Percentiles rank a stretch among this genome's conserved stretches.
Conservation (phyloP, 768 basidiomycete genomes). For the Guyanaporus albipodus region DNA sequence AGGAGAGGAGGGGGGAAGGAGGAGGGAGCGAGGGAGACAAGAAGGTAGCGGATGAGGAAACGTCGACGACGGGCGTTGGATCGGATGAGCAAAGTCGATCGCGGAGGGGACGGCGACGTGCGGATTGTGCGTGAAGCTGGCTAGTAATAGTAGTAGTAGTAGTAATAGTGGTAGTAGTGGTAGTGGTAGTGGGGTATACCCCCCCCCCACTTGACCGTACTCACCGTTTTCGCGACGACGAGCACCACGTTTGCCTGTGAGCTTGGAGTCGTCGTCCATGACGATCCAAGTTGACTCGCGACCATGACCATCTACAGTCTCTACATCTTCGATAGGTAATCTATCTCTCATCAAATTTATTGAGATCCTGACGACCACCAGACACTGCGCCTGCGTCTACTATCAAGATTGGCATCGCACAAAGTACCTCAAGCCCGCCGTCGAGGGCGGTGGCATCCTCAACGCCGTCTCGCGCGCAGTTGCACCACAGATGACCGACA, state of each 20-base stretch:
- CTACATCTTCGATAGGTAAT: slow-evolving; percentile 87
- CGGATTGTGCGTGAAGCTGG: slow-evolving; percentile 67
- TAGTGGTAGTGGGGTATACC: neutral
- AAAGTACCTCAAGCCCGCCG: slow-evolving; percentile 66
- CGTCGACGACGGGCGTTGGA: slow-evolving; percentile 47
- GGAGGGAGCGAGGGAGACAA: slow-evolving; percentile 59
- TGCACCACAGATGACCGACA: slow-evolving; percentile 32
- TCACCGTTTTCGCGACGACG: slow-evolving; percentile 75
- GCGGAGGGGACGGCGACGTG: slow-evolving; percentile 63
- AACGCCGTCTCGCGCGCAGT: slow-evolving; percentile 78
- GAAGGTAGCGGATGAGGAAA: slow-evolving; percentile 75
- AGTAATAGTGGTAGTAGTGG: neutral
- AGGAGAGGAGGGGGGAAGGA: slow-evolving; percentile 44
- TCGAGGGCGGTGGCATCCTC: slow-evolving; percentile 68
- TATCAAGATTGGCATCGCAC: slow-evolving; percentile 95
- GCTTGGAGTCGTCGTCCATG: too few relatives aligned
- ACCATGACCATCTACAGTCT: slow-evolving; percentile 82
- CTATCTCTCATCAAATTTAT: too few relatives aligned
- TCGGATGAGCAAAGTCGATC: slow-evolving; percentile 48
- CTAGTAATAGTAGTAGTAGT: slow-evolving; percentile 34
- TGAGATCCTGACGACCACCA: too few relatives aligned
- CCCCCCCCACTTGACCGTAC: too few relatives aligned
- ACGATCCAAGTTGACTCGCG: slow-evolving; percentile 41
- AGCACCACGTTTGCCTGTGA: slow-evolving; percentile 75
- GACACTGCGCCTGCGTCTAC: slow-evolving; percentile 90